Conservation (phyloP, 2,329 filamentous ascomycete genomes). For the Ophiostoma sp. region DNA sequence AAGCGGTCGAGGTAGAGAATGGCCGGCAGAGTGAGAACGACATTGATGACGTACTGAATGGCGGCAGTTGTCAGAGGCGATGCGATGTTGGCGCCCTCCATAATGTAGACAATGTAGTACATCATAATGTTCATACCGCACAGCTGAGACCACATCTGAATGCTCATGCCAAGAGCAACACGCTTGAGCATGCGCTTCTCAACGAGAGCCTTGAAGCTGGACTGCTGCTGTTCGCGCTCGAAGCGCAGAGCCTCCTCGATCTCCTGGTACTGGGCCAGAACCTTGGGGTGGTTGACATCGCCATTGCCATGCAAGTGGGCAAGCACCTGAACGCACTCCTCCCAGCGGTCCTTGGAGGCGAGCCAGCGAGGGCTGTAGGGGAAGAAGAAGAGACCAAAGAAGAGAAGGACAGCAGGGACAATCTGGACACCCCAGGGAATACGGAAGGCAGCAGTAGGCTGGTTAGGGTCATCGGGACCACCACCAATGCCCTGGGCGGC, state of each 20-base stretch:
- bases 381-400: conserved; percentile 55
- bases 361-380: conserved; percentile 70
- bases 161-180: conserved; percentile 52
- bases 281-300: conserved; percentile 51
- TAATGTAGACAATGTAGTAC: conserved; percentile 56
- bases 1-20: conserved; percentile 56
- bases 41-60: conserved; percentile 61
- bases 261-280: conserved; percentile 59
- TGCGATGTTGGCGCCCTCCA: conserved; percentile 52
- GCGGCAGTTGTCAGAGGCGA: conserved; percentile 55
- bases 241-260: conserved; percentile 51
- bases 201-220: conserved; percentile 46
- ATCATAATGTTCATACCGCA: conserved; percentile 58
- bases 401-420: conserved; percentile 47
- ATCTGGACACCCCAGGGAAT: conserved; percentile 60
- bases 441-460: conserved; percentile 51
- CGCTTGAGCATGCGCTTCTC: conserved; percentile 51
- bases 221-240: conserved; percentile 48
- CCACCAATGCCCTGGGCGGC: conserved; percentile 49
- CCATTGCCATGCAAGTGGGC: conserved; percentile 55
- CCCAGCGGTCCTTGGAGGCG: conserved; percentile 61
- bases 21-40: conserved; percentile 53
- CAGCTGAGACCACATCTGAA: conserved; percentile 57
- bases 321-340: conserved; percentile 56
- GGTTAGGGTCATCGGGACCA: conserved; percentile 45